Percentiles rank a stretch among this genome's conserved stretches.
Evolutionary conservation across 2,329 filamentous ascomycete genomes (phyloP).

Genomic region (Cladosporium sphaerospermum): DNA sequence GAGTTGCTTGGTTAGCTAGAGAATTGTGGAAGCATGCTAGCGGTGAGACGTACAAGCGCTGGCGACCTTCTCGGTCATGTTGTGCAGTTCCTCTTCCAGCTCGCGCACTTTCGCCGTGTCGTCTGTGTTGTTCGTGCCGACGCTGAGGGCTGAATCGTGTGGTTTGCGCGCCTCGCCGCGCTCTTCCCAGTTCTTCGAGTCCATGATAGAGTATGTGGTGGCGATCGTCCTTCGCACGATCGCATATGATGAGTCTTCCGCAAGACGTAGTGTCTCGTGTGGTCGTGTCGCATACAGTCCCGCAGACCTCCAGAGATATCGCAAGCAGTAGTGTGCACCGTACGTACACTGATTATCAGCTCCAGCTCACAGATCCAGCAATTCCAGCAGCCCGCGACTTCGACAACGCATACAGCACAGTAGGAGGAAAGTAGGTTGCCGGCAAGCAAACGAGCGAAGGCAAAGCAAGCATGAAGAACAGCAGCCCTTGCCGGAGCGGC

Average conservation of each 20-base stretch:
- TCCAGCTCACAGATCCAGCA: neutral
- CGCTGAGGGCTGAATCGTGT: constrained; percentile 49
- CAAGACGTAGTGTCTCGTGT: neutral
- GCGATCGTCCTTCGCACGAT: neutral
- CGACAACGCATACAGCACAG: neutral
- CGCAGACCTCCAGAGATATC: neutral
- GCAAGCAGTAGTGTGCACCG: too few species aligned
- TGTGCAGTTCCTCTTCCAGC: constrained; percentile 63
- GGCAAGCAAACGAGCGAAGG: neutral
- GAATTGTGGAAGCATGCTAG: neutral
- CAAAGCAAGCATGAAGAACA: neutral
- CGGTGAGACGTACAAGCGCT: constrained; percentile 45
- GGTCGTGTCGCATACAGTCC: neutral
- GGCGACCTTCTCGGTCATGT: constrained; percentile 65
- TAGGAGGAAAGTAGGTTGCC: neutral
- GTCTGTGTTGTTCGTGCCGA: constrained; percentile 21
- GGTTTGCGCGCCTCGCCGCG: constrained; percentile 16
- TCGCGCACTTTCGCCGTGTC: constrained; percentile 44
- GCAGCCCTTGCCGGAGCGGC: too few species aligned
- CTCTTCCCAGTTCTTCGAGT: constrained; percentile 3
- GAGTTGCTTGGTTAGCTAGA: neutral
- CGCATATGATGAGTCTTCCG: neutral
- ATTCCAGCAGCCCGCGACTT: neutral
- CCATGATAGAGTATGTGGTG: neutral
- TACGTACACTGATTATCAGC: too few species aligned